These are phyloP conservation scores for Cutaneotrichosporon cutaneum DNA, from an alignment of 1,284 basidiomycete species.

Conservation along the genomic window DNA sequence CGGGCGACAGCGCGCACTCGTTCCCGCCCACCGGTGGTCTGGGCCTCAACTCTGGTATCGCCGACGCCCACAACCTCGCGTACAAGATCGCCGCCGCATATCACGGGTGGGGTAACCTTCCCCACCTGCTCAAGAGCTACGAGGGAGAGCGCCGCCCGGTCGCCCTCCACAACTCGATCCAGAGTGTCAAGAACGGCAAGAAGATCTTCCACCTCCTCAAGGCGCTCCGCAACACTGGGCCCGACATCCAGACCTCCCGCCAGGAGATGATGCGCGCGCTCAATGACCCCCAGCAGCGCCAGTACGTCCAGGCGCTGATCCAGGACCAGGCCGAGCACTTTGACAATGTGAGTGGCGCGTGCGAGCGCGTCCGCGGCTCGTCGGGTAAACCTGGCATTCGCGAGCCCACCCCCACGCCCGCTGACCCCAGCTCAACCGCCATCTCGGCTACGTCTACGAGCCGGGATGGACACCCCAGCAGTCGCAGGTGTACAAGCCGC, in stretches of 20 bases:
- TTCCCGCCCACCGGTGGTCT: constrained; percentile 35
- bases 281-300: constrained; percentile 24
- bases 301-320: constrained; percentile 23
- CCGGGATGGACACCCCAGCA: constrained; percentile 15
- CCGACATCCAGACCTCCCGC: constrained; percentile 22
- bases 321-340: constrained; percentile 33
- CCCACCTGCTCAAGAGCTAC: constrained; percentile 21
- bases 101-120: constrained; percentile 21
- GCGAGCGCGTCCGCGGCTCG: no score
- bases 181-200: constrained; percentile 29
- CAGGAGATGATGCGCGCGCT: constrained; percentile 26
- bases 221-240: constrained; percentile 25
- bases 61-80: constrained; percentile 32
- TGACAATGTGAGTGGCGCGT: constrained; percentile 30
- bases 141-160: constrained; percentile 33
- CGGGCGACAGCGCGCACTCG: constrained; percentile 29
- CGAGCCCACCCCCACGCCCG: neutral
- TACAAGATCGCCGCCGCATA: constrained; percentile 26
- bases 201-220: constrained; percentile 35
- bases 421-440: constrained; percentile 24
- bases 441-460: constrained; percentile 35
- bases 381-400: no score
- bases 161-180: constrained; percentile 28
- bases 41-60: constrained; percentile 33
- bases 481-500: constrained; percentile 22